Base-by-base conservation (phyloP, 2,329 filamentous ascomycete genomes). In the Pseudogymnoascus sp. region DNA sequence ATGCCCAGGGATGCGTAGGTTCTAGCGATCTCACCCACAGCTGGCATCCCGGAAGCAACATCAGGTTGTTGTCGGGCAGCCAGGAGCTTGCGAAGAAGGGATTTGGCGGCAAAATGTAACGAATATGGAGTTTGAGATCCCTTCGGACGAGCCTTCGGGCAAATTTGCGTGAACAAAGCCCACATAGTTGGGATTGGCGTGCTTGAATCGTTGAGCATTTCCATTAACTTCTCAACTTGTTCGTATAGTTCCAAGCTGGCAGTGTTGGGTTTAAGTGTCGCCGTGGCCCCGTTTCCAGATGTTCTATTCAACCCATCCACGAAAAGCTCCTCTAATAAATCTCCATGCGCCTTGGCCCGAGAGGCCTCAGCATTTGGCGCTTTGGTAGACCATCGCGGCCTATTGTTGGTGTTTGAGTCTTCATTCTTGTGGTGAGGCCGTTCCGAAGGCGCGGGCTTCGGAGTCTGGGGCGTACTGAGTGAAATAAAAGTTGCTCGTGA, bases 121-220 rank as follows among this genome's bases (percentile, higher is more conserved):
- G 65, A 68, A 23, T 64, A 31, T 35, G 70, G 71, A 28, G 31
- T 61, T 60, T 64, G 60, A n/a, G 53, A 44, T 4, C 66, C 65
- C 33, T 65, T 61, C 40, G 59, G 62, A 63, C 64, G 64, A 60
- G 63, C 64, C n/a, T 66, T 60, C n/a, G 71, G 70, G 28, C 70
- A 68, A 64, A 74, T 72, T 62, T 74, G 66, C 60, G 71, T 64
- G 38, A 74, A 74, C 64, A 72, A 73, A 23, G 67, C 40, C 71
- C 71, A 74, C 17, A 68, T 66, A 8, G 72, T 69, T 9, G 35
- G 44, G 11, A 68, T 62, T 10, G 65, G 65, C n/a, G 28, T 60
- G 53, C 11, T 59, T 11, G 63, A 57, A 17, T 68, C 50, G 19
- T 19, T 33, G n/a, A 74, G 65, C 67, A 73, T 72, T 23, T 66